Evolutionary conservation across 352 stramenopile genomes (phyloP).

Genomic region (Phytophthora sansomeana): DNA sequence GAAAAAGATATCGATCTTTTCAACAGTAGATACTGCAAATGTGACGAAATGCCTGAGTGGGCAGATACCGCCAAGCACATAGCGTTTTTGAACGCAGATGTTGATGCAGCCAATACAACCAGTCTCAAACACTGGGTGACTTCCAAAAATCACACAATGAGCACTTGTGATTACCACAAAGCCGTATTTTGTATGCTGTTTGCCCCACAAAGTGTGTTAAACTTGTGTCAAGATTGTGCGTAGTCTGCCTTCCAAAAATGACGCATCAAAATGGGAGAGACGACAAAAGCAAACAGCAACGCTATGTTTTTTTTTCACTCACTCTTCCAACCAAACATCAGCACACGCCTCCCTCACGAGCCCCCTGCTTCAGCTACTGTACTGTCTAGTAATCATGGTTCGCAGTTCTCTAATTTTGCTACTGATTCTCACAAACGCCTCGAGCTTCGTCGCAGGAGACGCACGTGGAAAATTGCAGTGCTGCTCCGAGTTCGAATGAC

Average conservation of each 20-base stretch:
- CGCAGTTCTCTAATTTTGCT: neutral
- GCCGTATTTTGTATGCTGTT: neutral
- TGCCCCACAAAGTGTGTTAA: neutral
- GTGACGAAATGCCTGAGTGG: too few relatives aligned
- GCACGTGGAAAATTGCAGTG: neutral
- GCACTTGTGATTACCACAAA: neutral
- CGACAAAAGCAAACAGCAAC: neutral
- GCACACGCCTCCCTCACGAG: too few relatives aligned
- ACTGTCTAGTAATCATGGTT: neutral
- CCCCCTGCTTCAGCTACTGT: neutral
- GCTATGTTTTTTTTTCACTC: neutral
- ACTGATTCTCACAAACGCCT: neutral
- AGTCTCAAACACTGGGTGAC: too few relatives aligned
- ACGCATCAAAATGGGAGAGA: neutral
- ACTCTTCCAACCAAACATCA: neutral
- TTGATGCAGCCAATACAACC: too few relatives aligned
- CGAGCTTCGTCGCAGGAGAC: neutral
- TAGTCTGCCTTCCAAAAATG: neutral
- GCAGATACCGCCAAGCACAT: too few relatives aligned
- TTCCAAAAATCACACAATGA: slow-evolving; percentile 1
- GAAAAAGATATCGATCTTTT: too few relatives aligned
- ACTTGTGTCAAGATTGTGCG: neutral
- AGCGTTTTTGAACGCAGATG: too few relatives aligned
- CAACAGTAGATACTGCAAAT: too few relatives aligned
- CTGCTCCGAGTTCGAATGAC: neutral